Percentiles rank a stretch among this genome's conserved stretches.
Conservation (phyloP, 768 basidiomycete species). For the Suillus occidentalis region DNA sequence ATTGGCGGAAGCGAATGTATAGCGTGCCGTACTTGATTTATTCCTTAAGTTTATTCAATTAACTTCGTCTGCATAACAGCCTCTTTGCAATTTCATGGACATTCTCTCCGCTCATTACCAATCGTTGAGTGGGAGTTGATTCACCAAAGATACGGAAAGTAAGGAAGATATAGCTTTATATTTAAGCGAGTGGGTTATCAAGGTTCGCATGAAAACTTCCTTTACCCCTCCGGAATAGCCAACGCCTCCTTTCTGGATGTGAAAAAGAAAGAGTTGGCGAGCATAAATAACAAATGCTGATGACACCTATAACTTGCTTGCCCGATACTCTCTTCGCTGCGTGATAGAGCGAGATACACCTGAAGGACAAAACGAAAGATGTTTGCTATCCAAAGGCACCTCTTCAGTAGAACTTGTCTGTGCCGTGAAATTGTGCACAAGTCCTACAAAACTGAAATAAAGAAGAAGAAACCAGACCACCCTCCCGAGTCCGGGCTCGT, state of each 20-base stretch:
- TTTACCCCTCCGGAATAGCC: background rate
- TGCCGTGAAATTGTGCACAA: too few species aligned
- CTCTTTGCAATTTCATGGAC: background rate
- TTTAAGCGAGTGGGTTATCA: constrained; percentile 19
- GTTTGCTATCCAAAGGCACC: constrained; percentile 37
- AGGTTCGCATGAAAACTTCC: too few species aligned
- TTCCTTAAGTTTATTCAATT: background rate
- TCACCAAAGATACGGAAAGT: too few species aligned
- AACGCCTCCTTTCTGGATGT: background rate
- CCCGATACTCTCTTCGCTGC: background rate
- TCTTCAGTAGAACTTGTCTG: too few species aligned
- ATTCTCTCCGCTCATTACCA: background rate
- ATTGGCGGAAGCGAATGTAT: too few species aligned
- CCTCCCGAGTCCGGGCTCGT: too few species aligned
- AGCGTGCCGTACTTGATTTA: too few species aligned
- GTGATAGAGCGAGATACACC: background rate
- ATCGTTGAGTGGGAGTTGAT: too few species aligned
- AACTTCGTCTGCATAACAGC: background rate
- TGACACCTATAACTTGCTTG: background rate
- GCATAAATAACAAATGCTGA: background rate
- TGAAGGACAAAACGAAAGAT: constrained; percentile 25
- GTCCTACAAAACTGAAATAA: background rate
- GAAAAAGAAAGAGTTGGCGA: background rate
- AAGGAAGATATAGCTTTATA: too few species aligned
- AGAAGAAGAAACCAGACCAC: background rate